These are phyloP conservation scores for Sphaerosporella brunnea DNA, from an alignment of 495 filamentous ascomycete genomes.

Conservation along the genomic window DNA sequence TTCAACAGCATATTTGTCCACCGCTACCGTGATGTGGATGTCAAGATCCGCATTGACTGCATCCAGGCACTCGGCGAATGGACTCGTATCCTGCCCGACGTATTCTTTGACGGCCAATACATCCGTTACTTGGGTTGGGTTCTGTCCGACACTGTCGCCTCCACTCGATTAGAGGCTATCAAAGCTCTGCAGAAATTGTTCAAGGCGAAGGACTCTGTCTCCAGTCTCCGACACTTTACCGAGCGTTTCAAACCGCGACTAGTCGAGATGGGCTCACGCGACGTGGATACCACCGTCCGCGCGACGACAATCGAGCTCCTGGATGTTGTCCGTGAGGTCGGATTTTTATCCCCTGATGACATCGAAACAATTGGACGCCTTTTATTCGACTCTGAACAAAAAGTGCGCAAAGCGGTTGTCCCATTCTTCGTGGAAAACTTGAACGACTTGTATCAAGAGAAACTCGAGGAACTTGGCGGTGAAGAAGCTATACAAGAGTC, in stretches of 20 bases:
- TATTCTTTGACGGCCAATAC: conserved; percentile 74
- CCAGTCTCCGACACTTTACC: conserved; percentile 67
- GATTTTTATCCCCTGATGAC: conserved; percentile 75
- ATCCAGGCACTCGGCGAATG: conserved; percentile 68
- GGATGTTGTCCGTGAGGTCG: conserved; percentile 62
- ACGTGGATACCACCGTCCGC: conserved; percentile 60
- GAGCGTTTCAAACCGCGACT: conserved; percentile 74
- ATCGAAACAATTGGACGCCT: conserved; percentile 69
- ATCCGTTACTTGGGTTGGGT: conserved; percentile 91
- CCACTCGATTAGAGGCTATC: conserved; percentile 58
- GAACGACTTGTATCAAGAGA: conserved; percentile 58
- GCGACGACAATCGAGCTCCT: conserved; percentile 61
- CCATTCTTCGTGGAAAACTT: conserved; percentile 77
- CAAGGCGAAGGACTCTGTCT: conserved; percentile 55
- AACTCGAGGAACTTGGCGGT: conserved; percentile 67
- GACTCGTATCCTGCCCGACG: conserved; percentile 64
- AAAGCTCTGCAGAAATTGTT: conserved; percentile 61
- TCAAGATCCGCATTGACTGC: conserved; percentile 68
- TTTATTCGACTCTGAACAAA: conserved; percentile 69
- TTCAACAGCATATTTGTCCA: conserved; percentile 86
- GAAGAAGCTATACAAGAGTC: conserved; percentile 57
- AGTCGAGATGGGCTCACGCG: conserved; percentile 77
- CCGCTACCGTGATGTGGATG: conserved; percentile 84
- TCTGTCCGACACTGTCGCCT: conserved; percentile 54
- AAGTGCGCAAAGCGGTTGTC: conserved; percentile 71